phyloP scores from a whole-genome alignment of 2,329 filamentous ascomycete species.

The Penicillium italicum region DNA sequence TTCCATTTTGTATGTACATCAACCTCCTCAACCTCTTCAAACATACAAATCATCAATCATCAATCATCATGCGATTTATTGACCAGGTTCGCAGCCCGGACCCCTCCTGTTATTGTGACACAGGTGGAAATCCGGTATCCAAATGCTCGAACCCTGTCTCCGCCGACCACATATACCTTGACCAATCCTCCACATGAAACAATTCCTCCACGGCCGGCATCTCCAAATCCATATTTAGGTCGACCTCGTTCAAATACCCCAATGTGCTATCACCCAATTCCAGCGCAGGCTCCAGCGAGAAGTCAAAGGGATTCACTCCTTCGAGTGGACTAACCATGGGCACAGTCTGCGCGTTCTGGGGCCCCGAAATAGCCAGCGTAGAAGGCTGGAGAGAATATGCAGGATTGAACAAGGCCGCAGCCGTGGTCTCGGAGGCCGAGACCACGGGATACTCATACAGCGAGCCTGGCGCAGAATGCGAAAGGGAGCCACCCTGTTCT shows the following conservation, averaged over 20 bases:
- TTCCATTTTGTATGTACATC: not conserved
- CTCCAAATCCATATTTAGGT: slow-evolving; percentile 22
- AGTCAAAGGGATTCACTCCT: slow-evolving; percentile 20
- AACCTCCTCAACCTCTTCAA: too few relatives aligned
- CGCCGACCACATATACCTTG: slow-evolving; percentile 25
- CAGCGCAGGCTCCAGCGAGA: slow-evolving; percentile 20
- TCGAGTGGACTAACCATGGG: slow-evolving; percentile 20
- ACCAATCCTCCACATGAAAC: slow-evolving; percentile 26
- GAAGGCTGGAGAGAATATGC: slow-evolving; percentile 17
- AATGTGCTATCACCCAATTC: slow-evolving; percentile 8
- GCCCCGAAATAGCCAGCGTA: slow-evolving; percentile 2
- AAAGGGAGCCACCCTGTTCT: not conserved
- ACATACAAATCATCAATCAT: slow-evolving; percentile 17
- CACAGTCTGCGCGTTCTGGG: slow-evolving; percentile 6
- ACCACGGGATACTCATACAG: slow-evolving; percentile 10
- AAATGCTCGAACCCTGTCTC: slow-evolving; percentile 26
- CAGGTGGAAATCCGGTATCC: slow-evolving; percentile 19
- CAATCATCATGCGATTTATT: slow-evolving; percentile 12
- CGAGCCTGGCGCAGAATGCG: slow-evolving; percentile 10
- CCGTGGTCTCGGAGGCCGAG: not conserved
- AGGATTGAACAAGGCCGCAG: slow-evolving; percentile 15
- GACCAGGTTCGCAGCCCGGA: slow-evolving; percentile 5
- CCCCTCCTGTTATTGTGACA: slow-evolving; percentile 19
- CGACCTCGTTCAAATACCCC: slow-evolving; percentile 17
- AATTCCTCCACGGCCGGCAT: slow-evolving; percentile 14